Evolutionary conservation across 805 yeast genomes (phyloP), one percentile per base, ranked within the genome.

Genomic region (Jamesozyma lodderae): DNA sequence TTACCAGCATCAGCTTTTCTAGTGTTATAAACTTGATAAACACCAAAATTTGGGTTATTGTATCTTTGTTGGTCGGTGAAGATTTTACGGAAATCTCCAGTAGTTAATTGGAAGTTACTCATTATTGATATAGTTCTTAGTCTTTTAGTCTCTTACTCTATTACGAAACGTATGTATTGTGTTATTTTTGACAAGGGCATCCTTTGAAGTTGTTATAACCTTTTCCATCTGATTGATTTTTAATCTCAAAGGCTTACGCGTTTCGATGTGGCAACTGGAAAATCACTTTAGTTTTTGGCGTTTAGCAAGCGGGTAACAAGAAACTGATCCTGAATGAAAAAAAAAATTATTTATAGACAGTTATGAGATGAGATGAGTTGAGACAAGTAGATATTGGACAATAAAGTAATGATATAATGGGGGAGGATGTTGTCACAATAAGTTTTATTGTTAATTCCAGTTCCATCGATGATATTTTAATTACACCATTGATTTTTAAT

Each of bases 401-500:
- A n/a, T n/a, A n/a, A n/a, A n/a, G n/a, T n/a, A n/a, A n/a, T n/a
- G n/a, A n/a, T n/a, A n/a, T n/a, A n/a, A n/a, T n/a, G n/a, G n/a
- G n/a, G n/a, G n/a, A n/a, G n/a, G 24, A 22, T 22, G 10, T 9
- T 29, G 11, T 16, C 5, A 16, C 31, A 13, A 29, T 29, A n/a
- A 14, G 7, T 5, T 9, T 29, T 14, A 17, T 29, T 29, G 9
- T 29, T 6, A 29, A 26, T n/a, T 26, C 24, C 7, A 22, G 10
- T 22, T 22, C 24, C 7, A 22, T 8, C 10, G 7, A 8, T 22
- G 24, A 22, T 22, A 10, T 8, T 16, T 18, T 18, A 31, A 6
- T 30, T 35, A 3, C 36, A 3, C 76, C 79, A 0, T 55, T 82
- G 24, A 64, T 87, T 6, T 87, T 81, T 52, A 70, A 73, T 40